A percentile compares a stretch with the other conserved stretches of the same genome.
These are phyloP conservation scores for Trichoderma arundinaceum DNA, from an alignment of 2,329 filamentous ascomycete genomes.

Conservation along the genomic window DNA sequence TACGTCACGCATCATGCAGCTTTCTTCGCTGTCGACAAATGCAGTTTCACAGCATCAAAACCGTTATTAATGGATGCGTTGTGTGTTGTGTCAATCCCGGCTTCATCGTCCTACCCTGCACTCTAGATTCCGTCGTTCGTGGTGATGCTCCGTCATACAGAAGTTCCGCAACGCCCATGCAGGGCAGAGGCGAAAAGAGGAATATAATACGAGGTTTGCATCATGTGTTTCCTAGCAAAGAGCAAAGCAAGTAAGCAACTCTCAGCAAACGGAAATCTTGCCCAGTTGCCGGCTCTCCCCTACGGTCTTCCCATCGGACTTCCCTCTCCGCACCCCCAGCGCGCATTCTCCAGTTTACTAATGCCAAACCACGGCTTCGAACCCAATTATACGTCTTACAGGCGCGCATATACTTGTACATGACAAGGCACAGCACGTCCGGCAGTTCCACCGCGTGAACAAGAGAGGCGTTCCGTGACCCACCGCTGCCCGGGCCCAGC, in stretches of 20 bases:
- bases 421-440: neutral
- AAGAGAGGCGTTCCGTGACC: neutral
- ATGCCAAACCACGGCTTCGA: neutral
- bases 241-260: too few relatives aligned
- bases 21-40: neutral
- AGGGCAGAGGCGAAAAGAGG: neutral
- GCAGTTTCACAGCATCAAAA: neutral
- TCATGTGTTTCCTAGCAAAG: neutral
- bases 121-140: neutral
- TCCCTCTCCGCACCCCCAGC: too few relatives aligned
- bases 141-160: neutral
- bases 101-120: slow-evolving; percentile 12
- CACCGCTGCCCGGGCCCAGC: neutral
- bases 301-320: too few relatives aligned
- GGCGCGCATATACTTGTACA: neutral
- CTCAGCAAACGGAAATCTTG: too few relatives aligned
- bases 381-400: neutral
- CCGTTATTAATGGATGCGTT: neutral
- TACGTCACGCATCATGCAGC: too few relatives aligned
- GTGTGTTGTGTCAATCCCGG: neutral
- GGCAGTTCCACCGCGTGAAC: neutral
- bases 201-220: neutral
- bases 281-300: too few relatives aligned
- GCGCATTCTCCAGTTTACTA: neutral
- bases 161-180: neutral